Conservation (phyloP, 306 rosid genomes). For the Quercus cerris region DNA sequence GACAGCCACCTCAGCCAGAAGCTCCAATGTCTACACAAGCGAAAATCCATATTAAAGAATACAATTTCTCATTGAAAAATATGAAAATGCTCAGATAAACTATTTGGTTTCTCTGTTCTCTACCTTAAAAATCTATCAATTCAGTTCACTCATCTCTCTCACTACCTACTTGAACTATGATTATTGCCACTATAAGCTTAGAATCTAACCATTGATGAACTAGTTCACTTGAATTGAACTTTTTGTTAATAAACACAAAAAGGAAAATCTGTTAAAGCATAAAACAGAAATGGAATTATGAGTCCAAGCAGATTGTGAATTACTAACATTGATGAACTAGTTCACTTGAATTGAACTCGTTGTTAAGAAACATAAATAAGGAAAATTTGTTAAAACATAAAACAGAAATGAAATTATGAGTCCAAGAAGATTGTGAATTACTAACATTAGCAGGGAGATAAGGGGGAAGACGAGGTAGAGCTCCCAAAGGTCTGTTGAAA, state of each 20-base stretch:
- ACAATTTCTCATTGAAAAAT: background rate
- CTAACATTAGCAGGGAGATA: slow-evolving; percentile 81
- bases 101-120: background rate
- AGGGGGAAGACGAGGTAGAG: slow-evolving; percentile 96
- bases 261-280: background rate
- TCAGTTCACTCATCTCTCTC: background rate
- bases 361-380: background rate
- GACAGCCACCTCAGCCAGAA: slow-evolving; percentile 94
- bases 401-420: background rate
- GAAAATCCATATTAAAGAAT: slow-evolving; percentile 10
- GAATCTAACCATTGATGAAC: background rate
- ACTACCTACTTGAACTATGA: background rate
- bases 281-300: background rate
- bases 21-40: slow-evolving; percentile 59
- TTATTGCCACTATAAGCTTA: background rate
- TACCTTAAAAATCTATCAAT: background rate
- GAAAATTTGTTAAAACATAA: background rate
- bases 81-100: background rate
- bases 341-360: background rate
- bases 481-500: slow-evolving; percentile 84
- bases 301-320: background rate
- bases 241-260: background rate
- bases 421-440: slow-evolving; percentile 11
- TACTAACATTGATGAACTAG: slow-evolving; percentile 38
- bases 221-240: background rate